Conservation (phyloP, 2,329 filamentous ascomycete genomes). For the Tetracladium maxilliforme region DNA sequence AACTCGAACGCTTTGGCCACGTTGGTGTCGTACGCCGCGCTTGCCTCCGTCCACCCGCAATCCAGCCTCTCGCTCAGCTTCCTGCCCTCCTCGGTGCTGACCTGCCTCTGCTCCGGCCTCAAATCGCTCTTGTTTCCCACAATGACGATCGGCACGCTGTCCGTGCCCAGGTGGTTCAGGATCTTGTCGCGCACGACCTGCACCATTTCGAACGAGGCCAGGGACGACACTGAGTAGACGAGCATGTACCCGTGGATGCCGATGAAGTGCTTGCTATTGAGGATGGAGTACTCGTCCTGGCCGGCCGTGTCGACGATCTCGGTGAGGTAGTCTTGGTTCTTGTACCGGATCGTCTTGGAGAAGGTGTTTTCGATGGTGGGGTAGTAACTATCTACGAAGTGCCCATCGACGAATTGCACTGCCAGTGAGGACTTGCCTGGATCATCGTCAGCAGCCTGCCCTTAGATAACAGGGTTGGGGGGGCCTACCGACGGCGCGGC, state of each 20-base stretch:
- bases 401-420: conserved; percentile 91
- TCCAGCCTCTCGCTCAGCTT: conserved; percentile 74
- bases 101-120: conserved; percentile 82
- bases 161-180: conserved; percentile 83
- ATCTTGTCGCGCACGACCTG: conserved; percentile 95
- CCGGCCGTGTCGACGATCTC: conserved; percentile 98
- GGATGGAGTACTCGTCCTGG: conserved; percentile 97
- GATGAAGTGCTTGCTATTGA: conserved; percentile 98
- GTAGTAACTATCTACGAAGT: conserved; percentile 98
- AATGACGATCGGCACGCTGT: conserved; percentile 83
- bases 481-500: conserved; percentile 69
- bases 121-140: conserved; percentile 97
- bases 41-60: conserved; percentile 90
- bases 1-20: conserved; percentile 86
- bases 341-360: conserved; percentile 85
- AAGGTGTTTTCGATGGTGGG: conserved; percentile 99
- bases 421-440: conserved; percentile 94
- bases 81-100: conserved; percentile 72
- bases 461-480: conserved; percentile 4
- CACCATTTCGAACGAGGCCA: conserved; percentile 95
- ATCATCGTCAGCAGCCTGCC: conserved; percentile 3
- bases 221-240: conserved; percentile 91
- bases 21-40: conserved; percentile 87
- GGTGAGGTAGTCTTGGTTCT: conserved; percentile 83
- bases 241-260: conserved; percentile 98